A percentile compares a stretch with the other conserved stretches of the same genome.
phyloP scores from a whole-genome alignment of 225 moss, liverwort and hornwort species.

The Climacium dendroides region DNA sequence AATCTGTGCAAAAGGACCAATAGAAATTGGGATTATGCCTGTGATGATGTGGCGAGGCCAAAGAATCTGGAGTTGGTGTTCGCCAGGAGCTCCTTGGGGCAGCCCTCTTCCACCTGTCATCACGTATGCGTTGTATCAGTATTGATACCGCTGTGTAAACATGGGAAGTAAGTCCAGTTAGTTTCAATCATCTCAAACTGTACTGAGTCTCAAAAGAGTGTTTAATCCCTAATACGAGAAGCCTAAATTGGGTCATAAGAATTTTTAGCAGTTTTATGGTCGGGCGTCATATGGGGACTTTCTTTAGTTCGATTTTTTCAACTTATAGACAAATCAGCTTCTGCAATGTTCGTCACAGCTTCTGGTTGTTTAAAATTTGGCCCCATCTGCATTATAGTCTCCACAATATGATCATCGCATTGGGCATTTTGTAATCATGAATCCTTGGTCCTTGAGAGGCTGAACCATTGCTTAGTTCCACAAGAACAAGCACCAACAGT shows the following conservation, averaged over 20 bases:
- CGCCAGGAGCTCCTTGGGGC: constrained; percentile 51
- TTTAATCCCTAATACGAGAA: background rate
- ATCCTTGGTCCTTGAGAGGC: background rate
- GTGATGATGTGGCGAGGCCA: constrained; percentile 52
- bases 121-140: background rate
- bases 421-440: background rate
- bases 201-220: background rate
- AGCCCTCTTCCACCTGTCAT: constrained; percentile 75
- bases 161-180: background rate
- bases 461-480: background rate
- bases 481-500: background rate
- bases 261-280: background rate
- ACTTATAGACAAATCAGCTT: background rate
- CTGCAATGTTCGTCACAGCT: background rate
- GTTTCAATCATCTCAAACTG: background rate
- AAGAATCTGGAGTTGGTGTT: constrained; percentile 62
- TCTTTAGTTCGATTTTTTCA: background rate
- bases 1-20: background rate
- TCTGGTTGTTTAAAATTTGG: background rate
- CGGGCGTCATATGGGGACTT: background rate
- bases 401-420: background rate
- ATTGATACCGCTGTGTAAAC: background rate
- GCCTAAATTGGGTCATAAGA: background rate
- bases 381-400: background rate
- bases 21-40: background rate